These are phyloP conservation scores for Penstemon newberryi DNA, from an alignment of 257 asterid genomes.

Conservation along the genomic window DNA sequence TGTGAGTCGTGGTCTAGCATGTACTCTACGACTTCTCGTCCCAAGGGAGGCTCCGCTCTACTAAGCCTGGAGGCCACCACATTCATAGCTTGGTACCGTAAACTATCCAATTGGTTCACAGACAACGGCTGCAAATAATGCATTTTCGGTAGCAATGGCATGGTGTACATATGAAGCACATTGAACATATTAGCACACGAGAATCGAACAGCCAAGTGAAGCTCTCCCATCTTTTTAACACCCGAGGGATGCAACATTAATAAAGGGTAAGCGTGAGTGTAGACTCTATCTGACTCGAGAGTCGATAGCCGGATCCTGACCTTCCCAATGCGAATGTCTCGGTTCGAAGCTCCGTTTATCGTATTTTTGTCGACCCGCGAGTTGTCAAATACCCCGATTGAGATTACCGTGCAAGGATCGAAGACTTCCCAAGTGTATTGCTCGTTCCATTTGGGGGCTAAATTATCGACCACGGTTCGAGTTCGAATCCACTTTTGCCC, in stretches of 20 bases:
- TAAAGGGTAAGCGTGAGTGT: constrained; percentile 83
- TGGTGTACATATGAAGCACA: constrained; percentile 64
- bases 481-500: constrained; percentile 91
- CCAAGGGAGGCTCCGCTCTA: constrained; percentile 80
- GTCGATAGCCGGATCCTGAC: constrained; percentile 76
- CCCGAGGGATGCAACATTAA: constrained; percentile 83
- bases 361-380: constrained; percentile 60
- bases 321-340: constrained; percentile 77
- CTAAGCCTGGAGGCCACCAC: constrained; percentile 75
- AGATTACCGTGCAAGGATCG: constrained; percentile 88
- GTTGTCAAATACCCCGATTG: constrained; percentile 77
- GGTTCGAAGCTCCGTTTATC: constrained; percentile 28
- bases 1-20: constrained; percentile 92
- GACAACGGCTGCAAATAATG: constrained; percentile 86
- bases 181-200: constrained; percentile 73
- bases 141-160: constrained; percentile 86
- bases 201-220: constrained; percentile 84
- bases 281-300: constrained; percentile 72
- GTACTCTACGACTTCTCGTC: constrained; percentile 82
- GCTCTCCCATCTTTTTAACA: constrained; percentile 89
- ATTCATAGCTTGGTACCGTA: constrained; percentile 83
- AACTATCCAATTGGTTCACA: constrained; percentile 58
- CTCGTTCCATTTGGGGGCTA: constrained; percentile 85
- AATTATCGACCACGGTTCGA: constrained; percentile 73
- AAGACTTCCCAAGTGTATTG: constrained; percentile 94